Evolutionary conservation across 1,284 basidiomycete genomes (phyloP), one percentile per base, ranked within the genome.

Genomic region (Pholiota adiposa): DNA sequence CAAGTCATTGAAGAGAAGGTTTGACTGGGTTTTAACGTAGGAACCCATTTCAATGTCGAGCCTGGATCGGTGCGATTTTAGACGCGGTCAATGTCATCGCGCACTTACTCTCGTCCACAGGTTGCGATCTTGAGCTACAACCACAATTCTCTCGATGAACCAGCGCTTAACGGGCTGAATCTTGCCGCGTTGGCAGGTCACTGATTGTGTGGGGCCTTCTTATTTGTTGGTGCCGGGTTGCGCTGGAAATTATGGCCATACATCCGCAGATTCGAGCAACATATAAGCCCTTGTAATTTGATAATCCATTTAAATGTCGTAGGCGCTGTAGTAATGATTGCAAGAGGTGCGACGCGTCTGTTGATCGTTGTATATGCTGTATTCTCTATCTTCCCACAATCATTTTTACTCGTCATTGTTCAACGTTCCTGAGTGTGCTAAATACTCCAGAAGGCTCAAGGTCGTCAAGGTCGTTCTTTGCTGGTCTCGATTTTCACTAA

Each of bases 41-140:
- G 91, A 23, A 87, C 85, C 5, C 86, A 87, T 70, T 90, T 94
- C 71, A 90, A 90, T 61, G 87, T 93, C 36, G 90, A 93, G 68
- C 86, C 93, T 2, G 90, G 87, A 63, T 90, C 91, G 60, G 90
- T 92, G 73, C 70, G 86, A 75, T 7, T 7, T 3, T 27, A 25
- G 6, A 3, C 14, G 34, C 44, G n/a, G 33, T 36, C 18, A n/a
- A 9, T 46, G 16, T 33, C 14, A 33, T n/a, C n/a, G n/a, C n/a
- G n/a, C 4, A 41, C 57, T 54, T 58, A 60, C 61, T 57, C 34
- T 21, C 31, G 16, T 43, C 19, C 41, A 51, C 25, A 90, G 89
- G 81, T 92, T 55, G 82, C 87, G 7, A 80, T 92, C 49, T 76
- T 93, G 16, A 81, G 86, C 27, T 94, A 93, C 73, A 92, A 92